A percentile compares a stretch with the other conserved stretches of the same genome.
Conservation (phyloP, 306 rosid genomes). For the Rubus parviflorus region DNA sequence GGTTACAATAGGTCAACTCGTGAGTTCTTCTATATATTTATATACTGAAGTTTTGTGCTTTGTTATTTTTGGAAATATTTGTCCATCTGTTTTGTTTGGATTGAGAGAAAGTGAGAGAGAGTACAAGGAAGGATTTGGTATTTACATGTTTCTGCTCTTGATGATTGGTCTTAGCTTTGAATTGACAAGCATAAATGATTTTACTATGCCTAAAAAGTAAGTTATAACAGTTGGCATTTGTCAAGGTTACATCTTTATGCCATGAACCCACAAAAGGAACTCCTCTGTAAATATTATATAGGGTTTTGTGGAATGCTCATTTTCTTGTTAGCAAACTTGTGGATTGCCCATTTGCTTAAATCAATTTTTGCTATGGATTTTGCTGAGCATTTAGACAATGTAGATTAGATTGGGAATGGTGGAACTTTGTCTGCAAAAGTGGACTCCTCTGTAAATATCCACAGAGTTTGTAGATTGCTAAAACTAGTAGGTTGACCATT, state of each 20-base stretch:
- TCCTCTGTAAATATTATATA: neutral
- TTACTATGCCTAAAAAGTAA: neutral
- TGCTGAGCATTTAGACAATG: neutral
- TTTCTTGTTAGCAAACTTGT: neutral
- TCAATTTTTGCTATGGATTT: neutral
- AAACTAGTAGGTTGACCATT: neutral
- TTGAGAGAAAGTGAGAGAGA: too few relatives aligned
- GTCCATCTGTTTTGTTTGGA: neutral
- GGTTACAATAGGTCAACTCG: slow-evolving; percentile 53
- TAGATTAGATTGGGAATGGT: neutral
- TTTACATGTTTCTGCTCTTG: neutral
- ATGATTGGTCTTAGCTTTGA: neutral
- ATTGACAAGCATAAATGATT: neutral
- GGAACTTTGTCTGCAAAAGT: neutral
- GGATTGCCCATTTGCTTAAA: neutral
- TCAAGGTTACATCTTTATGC: slow-evolving; percentile 5
- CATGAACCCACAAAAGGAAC: neutral
- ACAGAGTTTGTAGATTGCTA: neutral
- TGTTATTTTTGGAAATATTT: neutral
- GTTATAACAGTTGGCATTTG: neutral
- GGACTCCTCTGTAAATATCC: too few relatives aligned
- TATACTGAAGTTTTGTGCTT: neutral
- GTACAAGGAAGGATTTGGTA: too few relatives aligned
- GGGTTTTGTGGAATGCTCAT: neutral
- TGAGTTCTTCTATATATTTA: slow-evolving; percentile 30